These are phyloP conservation scores for Kodamaea kakaduensis DNA, from an alignment of 805 yeast genomes.

Conservation along the genomic window DNA sequence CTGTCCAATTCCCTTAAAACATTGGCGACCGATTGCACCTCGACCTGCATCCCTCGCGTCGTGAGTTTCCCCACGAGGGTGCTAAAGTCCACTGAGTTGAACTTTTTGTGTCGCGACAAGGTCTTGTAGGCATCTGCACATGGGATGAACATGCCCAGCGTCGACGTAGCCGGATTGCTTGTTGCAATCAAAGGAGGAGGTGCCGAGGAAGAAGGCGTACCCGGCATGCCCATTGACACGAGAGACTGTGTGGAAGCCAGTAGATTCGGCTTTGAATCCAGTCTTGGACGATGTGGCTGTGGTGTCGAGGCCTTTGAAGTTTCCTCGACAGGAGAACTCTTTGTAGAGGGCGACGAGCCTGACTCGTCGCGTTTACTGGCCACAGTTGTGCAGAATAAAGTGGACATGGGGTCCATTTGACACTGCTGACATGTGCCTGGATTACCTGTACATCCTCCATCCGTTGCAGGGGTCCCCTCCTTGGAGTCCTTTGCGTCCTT, in stretches of 20 bases:
- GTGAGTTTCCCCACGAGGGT: slow-evolving; percentile 70
- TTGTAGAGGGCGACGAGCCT: not conserved
- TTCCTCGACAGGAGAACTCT: slow-evolving; percentile 1
- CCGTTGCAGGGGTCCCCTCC: slow-evolving; percentile 15
- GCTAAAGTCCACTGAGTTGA: slow-evolving; percentile 68
- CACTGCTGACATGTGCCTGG: slow-evolving; percentile 87
- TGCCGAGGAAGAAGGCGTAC: slow-evolving; percentile 17
- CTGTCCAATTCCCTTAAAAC: slow-evolving; percentile 79
- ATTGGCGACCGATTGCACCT: slow-evolving; percentile 85
- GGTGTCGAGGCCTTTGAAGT: slow-evolving; percentile 6
- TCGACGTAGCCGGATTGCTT: slow-evolving; percentile 13
- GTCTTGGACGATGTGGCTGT: slow-evolving; percentile 11
- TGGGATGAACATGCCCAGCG: slow-evolving; percentile 62
- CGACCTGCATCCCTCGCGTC: slow-evolving; percentile 85
- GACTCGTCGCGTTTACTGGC: slow-evolving; percentile 47
- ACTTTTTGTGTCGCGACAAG: slow-evolving; percentile 74
- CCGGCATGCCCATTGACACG: slow-evolving; percentile 12
- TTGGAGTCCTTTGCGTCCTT: not conserved
- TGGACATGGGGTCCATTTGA: slow-evolving; percentile 82
- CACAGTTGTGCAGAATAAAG: slow-evolving; percentile 81
- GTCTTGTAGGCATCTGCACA: slow-evolving; percentile 90
- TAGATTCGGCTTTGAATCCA: slow-evolving; percentile 10
- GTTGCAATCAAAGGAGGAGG: slow-evolving; percentile 14
- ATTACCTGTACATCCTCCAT: slow-evolving; percentile 68
- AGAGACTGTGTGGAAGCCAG: slow-evolving; percentile 17